These are phyloP conservation scores for Amphibolis antarctica DNA, from an alignment of 106 monocot species.

Conservation along the genomic window DNA sequence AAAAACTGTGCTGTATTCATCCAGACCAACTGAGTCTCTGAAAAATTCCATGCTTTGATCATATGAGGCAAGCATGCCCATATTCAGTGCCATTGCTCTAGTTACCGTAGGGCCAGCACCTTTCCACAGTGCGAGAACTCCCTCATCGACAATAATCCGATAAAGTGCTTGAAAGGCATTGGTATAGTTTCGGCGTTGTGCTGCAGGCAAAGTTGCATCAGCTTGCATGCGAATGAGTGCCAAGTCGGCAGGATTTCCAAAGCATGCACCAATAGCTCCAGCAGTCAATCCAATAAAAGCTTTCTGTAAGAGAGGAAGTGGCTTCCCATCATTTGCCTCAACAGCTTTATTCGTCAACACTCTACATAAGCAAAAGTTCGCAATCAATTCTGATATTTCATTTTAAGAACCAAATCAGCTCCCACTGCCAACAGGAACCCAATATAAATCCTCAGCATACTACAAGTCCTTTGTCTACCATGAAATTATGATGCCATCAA, in stretches of 20 bases:
- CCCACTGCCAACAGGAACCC: not conserved
- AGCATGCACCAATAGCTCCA: conserved; percentile 71
- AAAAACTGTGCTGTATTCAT: conserved; percentile 55
- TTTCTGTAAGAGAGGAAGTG: conserved; percentile 69
- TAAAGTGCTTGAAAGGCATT: conserved; percentile 78
- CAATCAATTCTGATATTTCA: not conserved
- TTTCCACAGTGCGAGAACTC: conserved; percentile 78
- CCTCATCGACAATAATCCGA: conserved; percentile 62
- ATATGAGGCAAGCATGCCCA: conserved; percentile 96
- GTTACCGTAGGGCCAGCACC: conserved; percentile 85
- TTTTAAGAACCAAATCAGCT: not conserved
- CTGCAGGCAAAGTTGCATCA: conserved; percentile 70
- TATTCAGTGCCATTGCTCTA: conserved; percentile 80
- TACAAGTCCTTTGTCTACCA: no score
- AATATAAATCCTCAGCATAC: not conserved
- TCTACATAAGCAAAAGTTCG: conserved; percentile 19
- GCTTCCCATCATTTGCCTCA: conserved; percentile 84
- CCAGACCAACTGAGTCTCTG: conserved; percentile 66
- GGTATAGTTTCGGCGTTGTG: conserved; percentile 62
- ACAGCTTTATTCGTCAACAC: conserved; percentile 75
- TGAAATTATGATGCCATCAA: no score
- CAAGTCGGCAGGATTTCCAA: conserved; percentile 86
- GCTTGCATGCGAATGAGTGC: conserved; percentile 92
- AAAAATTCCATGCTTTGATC: conserved; percentile 86
- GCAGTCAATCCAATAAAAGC: conserved; percentile 75